Conservation (phyloP, 768 basidiomycete genomes). For the Mycena vulgaris region DNA sequence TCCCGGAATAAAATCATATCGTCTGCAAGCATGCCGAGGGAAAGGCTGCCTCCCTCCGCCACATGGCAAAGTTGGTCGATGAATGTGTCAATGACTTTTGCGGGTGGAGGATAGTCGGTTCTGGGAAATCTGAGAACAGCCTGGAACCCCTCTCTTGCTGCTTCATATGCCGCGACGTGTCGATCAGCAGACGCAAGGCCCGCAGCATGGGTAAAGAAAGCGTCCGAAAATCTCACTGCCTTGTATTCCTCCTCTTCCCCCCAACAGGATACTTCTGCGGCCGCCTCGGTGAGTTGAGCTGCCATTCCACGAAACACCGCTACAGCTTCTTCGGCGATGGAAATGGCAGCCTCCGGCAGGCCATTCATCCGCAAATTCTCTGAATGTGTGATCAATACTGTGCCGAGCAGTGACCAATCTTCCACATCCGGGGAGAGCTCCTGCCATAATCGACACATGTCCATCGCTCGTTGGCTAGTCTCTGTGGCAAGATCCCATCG, state of each 20-base stretch:
- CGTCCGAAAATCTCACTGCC: neutral
- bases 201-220: neutral
- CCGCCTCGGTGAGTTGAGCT: too few relatives aligned
- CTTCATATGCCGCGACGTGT: neutral
- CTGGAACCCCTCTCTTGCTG: neutral
- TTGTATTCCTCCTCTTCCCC: neutral
- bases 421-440: neutral
- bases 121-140: neutral
- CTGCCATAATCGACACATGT: neutral
- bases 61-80: slow-evolving; percentile 2
- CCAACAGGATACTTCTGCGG: neutral
- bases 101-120: neutral
- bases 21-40: slow-evolving; percentile 2
- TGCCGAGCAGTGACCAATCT: neutral
- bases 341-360: neutral
- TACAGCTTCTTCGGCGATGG: slow-evolving; percentile 14
- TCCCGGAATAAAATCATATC: slow-evolving; percentile 1
- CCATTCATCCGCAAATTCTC: neutral
- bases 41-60: neutral
- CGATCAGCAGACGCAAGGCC: neutral
- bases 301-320: neutral
- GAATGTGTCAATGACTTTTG: slow-evolving; percentile 4
- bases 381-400: neutral
- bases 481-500: neutral
- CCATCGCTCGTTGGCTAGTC: neutral